Percentiles rank a stretch among this genome's conserved stretches.
These are phyloP conservation scores for Rhizopus delemar DNA, from an alignment of 371 early-diverging fungal species.

Conservation along the genomic window DNA sequence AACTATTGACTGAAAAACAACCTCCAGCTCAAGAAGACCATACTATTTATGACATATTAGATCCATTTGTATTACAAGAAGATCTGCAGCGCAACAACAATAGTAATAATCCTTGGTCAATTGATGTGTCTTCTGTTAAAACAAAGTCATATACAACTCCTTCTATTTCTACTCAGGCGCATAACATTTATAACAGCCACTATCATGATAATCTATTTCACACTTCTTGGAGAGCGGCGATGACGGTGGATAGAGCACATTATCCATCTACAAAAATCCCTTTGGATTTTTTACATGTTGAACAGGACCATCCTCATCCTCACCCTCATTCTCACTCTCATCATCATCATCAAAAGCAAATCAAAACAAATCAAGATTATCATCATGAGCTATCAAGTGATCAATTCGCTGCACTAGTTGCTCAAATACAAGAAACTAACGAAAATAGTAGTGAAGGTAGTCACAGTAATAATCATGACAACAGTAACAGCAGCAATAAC, in stretches of 20 bases:
- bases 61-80: conserved; percentile 25
- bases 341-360: background rate
- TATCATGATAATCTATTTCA: conserved; percentile 15
- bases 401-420: conserved; percentile 26
- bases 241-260: conserved; percentile 12
- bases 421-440: conserved; percentile 23
- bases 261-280: conserved; percentile 10
- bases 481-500: conserved; percentile 5
- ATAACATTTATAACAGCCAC: background rate
- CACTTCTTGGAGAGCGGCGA: conserved; percentile 15
- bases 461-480: background rate
- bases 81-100: background rate
- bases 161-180: background rate
- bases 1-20: conserved; percentile 11
- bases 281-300: conserved; percentile 8
- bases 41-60: conserved; percentile 19
- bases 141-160: conserved; percentile 1
- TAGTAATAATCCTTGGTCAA: conserved; percentile 12
- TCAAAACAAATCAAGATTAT: background rate
- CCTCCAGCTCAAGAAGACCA: background rate
- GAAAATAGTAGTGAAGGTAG: conserved; percentile 1
- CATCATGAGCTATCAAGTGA: conserved; percentile 6
- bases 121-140: background rate
- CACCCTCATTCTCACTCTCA: background rate
- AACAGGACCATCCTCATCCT: background rate